Evolutionary conservation across 192 early-diverging fungal genomes (phyloP).

Genomic region (Dissophora ornata): DNA sequence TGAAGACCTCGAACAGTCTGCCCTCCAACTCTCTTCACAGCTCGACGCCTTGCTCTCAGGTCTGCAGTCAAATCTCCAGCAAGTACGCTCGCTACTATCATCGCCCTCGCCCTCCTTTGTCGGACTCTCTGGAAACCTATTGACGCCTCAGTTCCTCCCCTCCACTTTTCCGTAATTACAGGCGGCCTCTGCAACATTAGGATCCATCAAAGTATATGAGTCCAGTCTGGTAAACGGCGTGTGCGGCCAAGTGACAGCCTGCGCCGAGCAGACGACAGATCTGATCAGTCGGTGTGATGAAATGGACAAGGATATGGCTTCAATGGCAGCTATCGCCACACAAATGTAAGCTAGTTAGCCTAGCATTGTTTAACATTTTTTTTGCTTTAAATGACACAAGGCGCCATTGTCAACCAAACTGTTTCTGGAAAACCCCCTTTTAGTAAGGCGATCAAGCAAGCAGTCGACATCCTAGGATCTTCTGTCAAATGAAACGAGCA

Average conservation of each 20-base stretch:
- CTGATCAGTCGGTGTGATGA: constrained; percentile 46
- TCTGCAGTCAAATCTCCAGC: constrained; percentile 27
- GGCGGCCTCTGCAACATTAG: constrained; percentile 34
- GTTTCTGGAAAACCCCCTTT: too few relatives aligned
- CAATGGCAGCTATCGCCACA: constrained; percentile 20
- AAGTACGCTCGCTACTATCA: constrained; percentile 13
- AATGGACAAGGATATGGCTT: constrained; percentile 54
- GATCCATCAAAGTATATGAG: constrained; percentile 38
- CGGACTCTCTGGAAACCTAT: not conserved
- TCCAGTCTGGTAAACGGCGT: constrained; percentile 36
- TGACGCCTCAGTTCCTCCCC: too few relatives aligned
- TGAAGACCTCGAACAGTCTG: constrained; percentile 43
- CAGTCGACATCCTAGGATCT: constrained; percentile 29
- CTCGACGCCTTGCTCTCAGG: constrained; percentile 35
- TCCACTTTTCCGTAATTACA: not conserved
- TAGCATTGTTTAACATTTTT: not conserved
- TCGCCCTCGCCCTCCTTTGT: too few relatives aligned
- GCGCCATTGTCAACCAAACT: too few relatives aligned
- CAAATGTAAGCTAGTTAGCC: constrained; percentile 21
- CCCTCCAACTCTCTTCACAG: constrained; percentile 40
- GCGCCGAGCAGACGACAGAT: constrained; percentile 41
- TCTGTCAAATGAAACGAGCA: constrained; percentile 16
- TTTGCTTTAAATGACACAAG: too few relatives aligned
- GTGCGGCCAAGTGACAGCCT: constrained; percentile 31
- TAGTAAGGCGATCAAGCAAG: constrained; percentile 44